Evolutionary conservation across 306 rosid species (phyloP).

Genomic region (Vachellia collinsii): DNA sequence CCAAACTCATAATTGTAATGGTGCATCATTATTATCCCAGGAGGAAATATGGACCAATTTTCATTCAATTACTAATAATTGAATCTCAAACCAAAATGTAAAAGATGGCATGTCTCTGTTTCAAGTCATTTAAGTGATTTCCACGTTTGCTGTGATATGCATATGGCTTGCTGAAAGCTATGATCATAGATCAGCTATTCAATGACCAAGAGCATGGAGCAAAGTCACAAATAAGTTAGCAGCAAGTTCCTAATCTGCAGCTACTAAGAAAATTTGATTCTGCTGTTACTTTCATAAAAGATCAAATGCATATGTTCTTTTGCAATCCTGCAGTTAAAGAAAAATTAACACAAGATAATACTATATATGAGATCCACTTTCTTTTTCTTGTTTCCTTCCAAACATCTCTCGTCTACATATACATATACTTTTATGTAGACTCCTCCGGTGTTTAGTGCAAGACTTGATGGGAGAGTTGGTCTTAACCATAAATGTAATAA

Average conservation of each 20-base stretch:
- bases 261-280: slow-evolving; percentile 26
- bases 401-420: not conserved
- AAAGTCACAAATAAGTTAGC: not conserved
- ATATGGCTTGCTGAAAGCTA: not conserved
- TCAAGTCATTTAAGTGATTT: slow-evolving; percentile 5
- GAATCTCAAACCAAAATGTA: not conserved
- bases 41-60: not conserved
- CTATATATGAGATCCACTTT: not conserved
- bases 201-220: not conserved
- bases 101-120: not conserved
- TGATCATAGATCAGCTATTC: not conserved
- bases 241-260: slow-evolving; percentile 8
- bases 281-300: slow-evolving; percentile 31
- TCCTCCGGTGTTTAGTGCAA: too few species aligned
- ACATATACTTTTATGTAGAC: too few species aligned
- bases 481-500: too few species aligned
- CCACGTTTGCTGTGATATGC: not conserved
- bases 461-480: too few species aligned
- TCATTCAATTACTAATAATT: not conserved
- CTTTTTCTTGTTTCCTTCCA: not conserved
- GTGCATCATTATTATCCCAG: not conserved
- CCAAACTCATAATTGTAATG: not conserved
- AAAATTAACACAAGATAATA: not conserved
- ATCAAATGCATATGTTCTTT: not conserved
- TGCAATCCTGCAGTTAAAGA: not conserved